Base-by-base conservation (phyloP, 1,139 yeast genomes). In the Nematodospora anomalae region DNA sequence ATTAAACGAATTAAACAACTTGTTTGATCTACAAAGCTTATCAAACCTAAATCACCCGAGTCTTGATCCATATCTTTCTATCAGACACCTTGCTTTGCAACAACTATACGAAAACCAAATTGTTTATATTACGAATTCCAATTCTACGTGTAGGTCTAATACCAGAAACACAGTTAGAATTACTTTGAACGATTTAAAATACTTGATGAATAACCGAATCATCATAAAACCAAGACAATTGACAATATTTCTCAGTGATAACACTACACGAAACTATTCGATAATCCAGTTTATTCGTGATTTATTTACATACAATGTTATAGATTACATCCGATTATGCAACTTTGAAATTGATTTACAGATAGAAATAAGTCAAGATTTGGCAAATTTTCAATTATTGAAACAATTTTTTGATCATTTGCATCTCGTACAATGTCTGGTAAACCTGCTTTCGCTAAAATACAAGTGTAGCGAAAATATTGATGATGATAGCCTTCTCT, bases 181-280 rank as follows among this genome's bases (percentile, higher is more conserved):
- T 4, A 21, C 33, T 16, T 6, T 30, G 9, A 14, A 28, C 3
- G 38, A 43, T 15, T 35, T 58, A 10, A 29, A 46, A 12, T 51
- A 52, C 36, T 39, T 59, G 31, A 41, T 46, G 8, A 25, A 20
- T 1, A 37, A 52, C 32, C 36, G 42, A n/a, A 40, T 59, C 7
- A 34, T 41, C 23, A 52, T 58, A 8, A 38, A 44, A 22, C 64
- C 64, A 2, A 41, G 35, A 13, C 47, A 47, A 10, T 43, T 59
- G 18, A 35, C 53, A 4, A 40, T 50, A 11, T 39, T 50, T 5
- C 30, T 38, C 13, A 35, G 26, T 18, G 42, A 39, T 21, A 32
- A 35, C 18, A 30, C n/a, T 18, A 18, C 8, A 18, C 6, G 7
- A 6, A 6, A 18, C 8, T 6, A 18, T 8, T 18, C 27, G 8